Base-by-base conservation (phyloP, 805 yeast genomes). In the Teunomyces atbi region DNA sequence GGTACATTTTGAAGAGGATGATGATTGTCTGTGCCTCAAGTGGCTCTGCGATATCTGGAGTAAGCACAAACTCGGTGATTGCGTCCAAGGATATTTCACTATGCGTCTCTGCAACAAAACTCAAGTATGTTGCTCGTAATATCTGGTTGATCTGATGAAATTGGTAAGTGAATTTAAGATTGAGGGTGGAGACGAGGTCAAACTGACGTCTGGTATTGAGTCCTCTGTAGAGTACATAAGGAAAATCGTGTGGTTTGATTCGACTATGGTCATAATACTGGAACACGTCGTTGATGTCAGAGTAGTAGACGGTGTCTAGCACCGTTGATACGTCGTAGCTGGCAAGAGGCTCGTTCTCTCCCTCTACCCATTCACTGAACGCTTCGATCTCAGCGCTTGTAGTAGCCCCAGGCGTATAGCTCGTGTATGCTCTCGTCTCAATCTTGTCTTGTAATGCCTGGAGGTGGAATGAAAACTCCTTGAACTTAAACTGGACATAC, bases 171-270 rank as follows among this genome's bases (percentile, higher is more conserved):
- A 54, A 56, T n/a, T 49, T 34, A 7, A 21, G 30, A 21, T 40
- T n/a, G 15, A 57, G 32, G 7, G n/a, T 19, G 6, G 28, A 16
- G 1, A 47, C 41, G 2, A 56, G 29, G n/a, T 42, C 45, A 18
- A 51, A 50, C 26, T 45, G 47, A 13, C 47, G 33, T n/a, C n/a
- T 28, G 1, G 53, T 35, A 20, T 45, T 35, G 13, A 57, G 45
- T 1, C 59, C 60, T 13, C 43, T 36, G 49, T 55, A 56, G 27
- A 52, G 15, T 12, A 13, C 15, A 4, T 35, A n/a, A 10, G 55
- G 55, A 34, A 46, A 43, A 30, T 51, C 40, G 45, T 23, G 32
- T 13, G 40, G 33, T 28, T 27, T 15, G 33, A 15, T 37, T 6
- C 21, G 16, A n/a, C 19, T 33, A 16, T 33, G 28, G 27, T 36